A percentile compares a stretch with the other conserved stretches of the same genome.
phyloP scores from a whole-genome alignment of 2,329 filamentous ascomycete genomes.

The Curvularia verruculosa region DNA sequence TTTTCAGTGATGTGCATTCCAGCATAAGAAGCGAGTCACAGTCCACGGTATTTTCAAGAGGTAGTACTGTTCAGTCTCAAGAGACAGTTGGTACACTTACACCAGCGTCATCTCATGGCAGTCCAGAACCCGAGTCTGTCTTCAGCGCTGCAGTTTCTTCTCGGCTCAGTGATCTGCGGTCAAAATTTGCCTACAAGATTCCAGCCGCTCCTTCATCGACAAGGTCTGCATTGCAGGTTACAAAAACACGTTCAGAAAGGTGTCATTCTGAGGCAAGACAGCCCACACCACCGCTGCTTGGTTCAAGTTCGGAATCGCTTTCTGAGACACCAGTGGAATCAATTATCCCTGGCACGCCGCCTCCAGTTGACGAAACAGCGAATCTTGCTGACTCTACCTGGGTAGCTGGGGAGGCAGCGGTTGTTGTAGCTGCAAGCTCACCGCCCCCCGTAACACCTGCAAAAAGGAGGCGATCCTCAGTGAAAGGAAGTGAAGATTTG shows the following conservation, averaged over 20 bases:
- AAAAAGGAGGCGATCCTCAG: constrained; percentile 26
- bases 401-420: constrained; percentile 37
- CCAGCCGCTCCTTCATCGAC: constrained; percentile 6
- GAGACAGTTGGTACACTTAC: constrained; percentile 36
- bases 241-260: constrained; percentile 14
- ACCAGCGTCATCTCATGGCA: constrained; percentile 40
- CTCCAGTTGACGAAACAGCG: constrained; percentile 10
- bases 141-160: constrained; percentile 37
- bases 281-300: constrained; percentile 13
- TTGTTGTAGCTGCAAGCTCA: constrained; percentile 41
- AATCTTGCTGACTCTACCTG: constrained; percentile 36
- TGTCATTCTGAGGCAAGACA: constrained; percentile 16
- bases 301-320: not conserved
- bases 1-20: constrained; percentile 39
- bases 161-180: constrained; percentile 39
- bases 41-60: constrained; percentile 34
- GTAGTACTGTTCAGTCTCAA: constrained; percentile 34
- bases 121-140: constrained; percentile 33
- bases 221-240: constrained; percentile 1
- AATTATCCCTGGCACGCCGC: constrained; percentile 16
- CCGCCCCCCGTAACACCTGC: constrained; percentile 30
- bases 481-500: constrained; percentile 56
- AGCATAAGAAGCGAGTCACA: constrained; percentile 34
- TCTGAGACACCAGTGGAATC: constrained; percentile 7
- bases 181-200: constrained; percentile 39